These are phyloP conservation scores for Rossbeevera mucosa DNA, from an alignment of 768 basidiomycete genomes.

Conservation along the genomic window DNA sequence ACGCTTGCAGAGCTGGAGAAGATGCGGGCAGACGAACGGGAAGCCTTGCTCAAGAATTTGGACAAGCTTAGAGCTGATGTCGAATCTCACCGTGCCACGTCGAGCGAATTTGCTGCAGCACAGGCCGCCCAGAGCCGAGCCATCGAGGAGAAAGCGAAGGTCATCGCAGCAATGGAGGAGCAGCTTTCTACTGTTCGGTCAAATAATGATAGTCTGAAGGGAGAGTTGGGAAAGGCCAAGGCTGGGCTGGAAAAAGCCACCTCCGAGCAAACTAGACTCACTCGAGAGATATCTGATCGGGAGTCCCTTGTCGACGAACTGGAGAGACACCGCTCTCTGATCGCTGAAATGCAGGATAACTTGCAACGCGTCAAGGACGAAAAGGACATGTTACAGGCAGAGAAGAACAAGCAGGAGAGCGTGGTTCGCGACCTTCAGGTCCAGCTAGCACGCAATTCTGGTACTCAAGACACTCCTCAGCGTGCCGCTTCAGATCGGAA, in stretches of 20 bases:
- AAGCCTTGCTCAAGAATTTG: constrained; percentile 41
- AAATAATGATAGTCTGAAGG: constrained; percentile 41
- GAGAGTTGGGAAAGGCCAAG: constrained; percentile 44
- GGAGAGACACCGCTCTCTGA: constrained; percentile 68
- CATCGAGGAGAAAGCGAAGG: constrained; percentile 46
- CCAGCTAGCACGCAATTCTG: constrained; percentile 56
- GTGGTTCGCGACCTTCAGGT: constrained; percentile 77
- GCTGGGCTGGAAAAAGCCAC: constrained; percentile 57
- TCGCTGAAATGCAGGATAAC: constrained; percentile 74
- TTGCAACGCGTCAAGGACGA: constrained; percentile 79
- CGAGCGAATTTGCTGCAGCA: constrained; percentile 38
- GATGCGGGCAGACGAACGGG: constrained; percentile 20
- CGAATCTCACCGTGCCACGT: constrained; percentile 43
- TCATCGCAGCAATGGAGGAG: constrained; percentile 46
- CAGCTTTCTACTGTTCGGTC: constrained; percentile 40
- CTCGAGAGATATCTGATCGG: constrained; percentile 69
- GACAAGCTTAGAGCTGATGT: constrained; percentile 49
- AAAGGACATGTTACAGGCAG: constrained; percentile 69
- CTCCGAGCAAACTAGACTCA: constrained; percentile 55
- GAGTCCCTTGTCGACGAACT: constrained; percentile 71
- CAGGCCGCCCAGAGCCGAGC: constrained; percentile 43
- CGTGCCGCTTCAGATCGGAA: constrained; percentile 51
- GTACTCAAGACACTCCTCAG: constrained; percentile 39
- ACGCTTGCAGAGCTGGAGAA: constrained; percentile 16
- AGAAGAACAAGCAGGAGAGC: constrained; percentile 64